phyloP scores from a whole-genome alignment of 1,284 basidiomycete genomes.

The Xanthoconium separans region DNA sequence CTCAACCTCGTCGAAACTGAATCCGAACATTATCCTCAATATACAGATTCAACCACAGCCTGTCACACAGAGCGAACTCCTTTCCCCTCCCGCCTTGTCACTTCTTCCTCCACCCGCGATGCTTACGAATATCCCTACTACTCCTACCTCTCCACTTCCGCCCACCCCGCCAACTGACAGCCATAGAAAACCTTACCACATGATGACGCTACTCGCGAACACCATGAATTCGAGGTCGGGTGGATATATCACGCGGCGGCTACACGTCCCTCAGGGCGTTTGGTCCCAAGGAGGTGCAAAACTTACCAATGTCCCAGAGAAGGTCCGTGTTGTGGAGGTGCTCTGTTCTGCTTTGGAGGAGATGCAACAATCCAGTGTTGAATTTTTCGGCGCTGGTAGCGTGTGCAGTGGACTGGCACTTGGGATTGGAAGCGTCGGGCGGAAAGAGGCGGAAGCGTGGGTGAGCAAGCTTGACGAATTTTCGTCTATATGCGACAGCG shows the following conservation, averaged over 20 bases:
- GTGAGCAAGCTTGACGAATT: constrained; percentile 68
- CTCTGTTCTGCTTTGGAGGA: constrained; percentile 76
- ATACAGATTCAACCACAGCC: constrained; percentile 43
- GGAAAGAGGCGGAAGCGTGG: constrained; percentile 74
- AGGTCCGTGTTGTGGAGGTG: constrained; percentile 81
- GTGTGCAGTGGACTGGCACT: constrained; percentile 71
- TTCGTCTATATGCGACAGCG: constrained; percentile 76
- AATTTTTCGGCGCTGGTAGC: constrained; percentile 74
- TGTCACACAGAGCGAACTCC: constrained; percentile 52
- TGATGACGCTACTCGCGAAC: constrained; percentile 77
- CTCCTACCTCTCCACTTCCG: constrained; percentile 73
- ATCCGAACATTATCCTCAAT: constrained; percentile 41
- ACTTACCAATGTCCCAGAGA: constrained; percentile 77
- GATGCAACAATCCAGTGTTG: constrained; percentile 62
- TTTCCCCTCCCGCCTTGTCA: constrained; percentile 41
- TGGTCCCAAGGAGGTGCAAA: constrained; percentile 91
- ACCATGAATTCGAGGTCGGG: constrained; percentile 85
- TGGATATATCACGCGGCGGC: constrained; percentile 81
- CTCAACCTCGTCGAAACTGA: constrained; percentile 59
- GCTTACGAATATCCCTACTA: constrained; percentile 58
- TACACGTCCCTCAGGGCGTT: constrained; percentile 87
- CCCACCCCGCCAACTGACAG: constrained; percentile 67
- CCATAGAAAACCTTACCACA: constrained; percentile 85
- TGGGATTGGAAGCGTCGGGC: constrained; percentile 66
- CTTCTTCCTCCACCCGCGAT: constrained; percentile 53